Conservation (phyloP, 1,284 basidiomycete species). For the Vanrija humicola region DNA sequence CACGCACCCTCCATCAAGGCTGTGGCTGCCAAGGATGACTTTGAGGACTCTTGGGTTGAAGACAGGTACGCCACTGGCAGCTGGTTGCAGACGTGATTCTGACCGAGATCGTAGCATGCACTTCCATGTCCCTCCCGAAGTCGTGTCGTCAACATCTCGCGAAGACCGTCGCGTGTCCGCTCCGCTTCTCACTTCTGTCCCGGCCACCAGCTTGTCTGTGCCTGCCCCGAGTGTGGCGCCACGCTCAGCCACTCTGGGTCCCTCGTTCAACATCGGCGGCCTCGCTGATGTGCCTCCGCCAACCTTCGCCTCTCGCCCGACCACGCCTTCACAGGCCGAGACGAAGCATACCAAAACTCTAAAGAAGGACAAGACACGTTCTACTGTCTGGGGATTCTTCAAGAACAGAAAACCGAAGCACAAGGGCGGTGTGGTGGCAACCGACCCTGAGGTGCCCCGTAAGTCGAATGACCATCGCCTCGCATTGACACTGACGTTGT, state of each 20-base stretch:
- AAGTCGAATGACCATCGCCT: background rate
- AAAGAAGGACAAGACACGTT: conserved; percentile 36
- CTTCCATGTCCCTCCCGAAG: no score
- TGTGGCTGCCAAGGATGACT: background rate
- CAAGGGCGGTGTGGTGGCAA: conserved; percentile 10
- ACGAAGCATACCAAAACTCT: conserved; percentile 3
- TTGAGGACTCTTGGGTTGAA: conserved; percentile 7
- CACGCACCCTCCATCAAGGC: background rate
- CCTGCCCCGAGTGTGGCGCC: no score
- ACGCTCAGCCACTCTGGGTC: no score
- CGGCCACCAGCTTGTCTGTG: no score
- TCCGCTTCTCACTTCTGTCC: no score
- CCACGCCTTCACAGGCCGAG: background rate
- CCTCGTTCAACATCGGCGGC: no score
- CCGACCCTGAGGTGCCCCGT: background rate
- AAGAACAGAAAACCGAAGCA: conserved; percentile 23
- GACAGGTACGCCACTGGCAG: no score
- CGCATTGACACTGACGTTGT: no score
- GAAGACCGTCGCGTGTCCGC: no score
- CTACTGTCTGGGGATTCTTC: conserved; percentile 38
- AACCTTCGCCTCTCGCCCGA: background rate
- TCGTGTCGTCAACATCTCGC: no score
- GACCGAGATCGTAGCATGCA: no score
- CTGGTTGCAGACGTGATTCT: background rate
- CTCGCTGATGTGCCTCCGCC: no score